phyloP scores from a whole-genome alignment of 441 rosid genomes.

The Populus hybrid region DNA sequence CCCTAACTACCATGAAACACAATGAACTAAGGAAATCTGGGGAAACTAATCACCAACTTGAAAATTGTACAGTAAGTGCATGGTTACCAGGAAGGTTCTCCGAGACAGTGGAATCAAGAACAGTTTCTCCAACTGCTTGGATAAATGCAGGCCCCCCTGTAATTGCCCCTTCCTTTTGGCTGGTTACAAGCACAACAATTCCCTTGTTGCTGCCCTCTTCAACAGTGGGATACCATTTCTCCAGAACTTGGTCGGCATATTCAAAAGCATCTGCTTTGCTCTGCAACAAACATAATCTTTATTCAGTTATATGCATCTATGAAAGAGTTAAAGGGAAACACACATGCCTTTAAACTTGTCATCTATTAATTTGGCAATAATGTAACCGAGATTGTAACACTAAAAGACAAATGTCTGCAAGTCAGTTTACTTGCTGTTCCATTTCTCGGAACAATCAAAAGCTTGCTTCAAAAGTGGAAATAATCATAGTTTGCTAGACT shows the following conservation, averaged over 20 bases:
- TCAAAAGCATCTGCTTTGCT: constrained; percentile 99
- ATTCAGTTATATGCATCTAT: neutral
- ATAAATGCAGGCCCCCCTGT: constrained; percentile 91
- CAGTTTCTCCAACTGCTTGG: constrained; percentile 77
- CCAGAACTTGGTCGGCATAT: constrained; percentile 94
- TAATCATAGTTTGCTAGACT: neutral
- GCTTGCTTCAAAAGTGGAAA: neutral
- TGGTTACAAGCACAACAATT: constrained; percentile 81
- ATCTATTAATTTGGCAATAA: no score
- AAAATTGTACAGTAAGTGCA: constrained; percentile 6
- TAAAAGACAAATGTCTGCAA: no score
- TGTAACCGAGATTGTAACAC: no score
- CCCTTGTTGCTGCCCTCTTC: constrained; percentile 92
- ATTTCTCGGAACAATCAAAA: neutral
- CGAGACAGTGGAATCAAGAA: constrained; percentile 85
- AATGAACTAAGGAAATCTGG: neutral
- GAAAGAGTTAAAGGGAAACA: no score
- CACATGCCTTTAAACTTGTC: no score
- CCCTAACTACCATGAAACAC: no score
- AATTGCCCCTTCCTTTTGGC: constrained; percentile 94
- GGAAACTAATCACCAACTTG: neutral
- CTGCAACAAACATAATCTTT: constrained; percentile 38
- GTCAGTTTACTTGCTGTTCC: neutral
- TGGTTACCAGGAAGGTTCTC: constrained; percentile 91
- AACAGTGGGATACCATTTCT: constrained; percentile 83